These are phyloP conservation scores for Neodidymelliopsis sp. DNA, from an alignment of 2,329 filamentous ascomycete genomes.

Conservation along the genomic window DNA sequence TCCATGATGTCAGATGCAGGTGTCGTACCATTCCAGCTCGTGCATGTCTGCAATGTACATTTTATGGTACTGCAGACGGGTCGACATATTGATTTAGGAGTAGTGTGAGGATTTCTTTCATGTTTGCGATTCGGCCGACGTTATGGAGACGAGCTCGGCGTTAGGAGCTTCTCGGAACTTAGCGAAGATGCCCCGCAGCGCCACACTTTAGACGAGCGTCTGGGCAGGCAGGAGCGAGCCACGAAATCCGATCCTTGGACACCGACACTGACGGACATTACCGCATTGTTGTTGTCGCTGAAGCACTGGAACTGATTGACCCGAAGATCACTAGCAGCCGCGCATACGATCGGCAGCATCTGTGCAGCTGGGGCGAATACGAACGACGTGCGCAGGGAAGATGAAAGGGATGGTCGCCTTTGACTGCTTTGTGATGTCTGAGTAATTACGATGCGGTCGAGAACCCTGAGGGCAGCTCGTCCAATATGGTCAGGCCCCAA, in stretches of 20 bases:
- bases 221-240: background rate
- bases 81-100: background rate
- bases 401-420: background rate
- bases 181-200: background rate
- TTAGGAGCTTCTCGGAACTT: background rate
- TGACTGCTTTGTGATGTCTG: slow-evolving; percentile 44
- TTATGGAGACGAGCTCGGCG: too few species aligned
- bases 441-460: slow-evolving; percentile 34
- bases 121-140: background rate
- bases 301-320: too few species aligned
- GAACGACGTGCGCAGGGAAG: slow-evolving; percentile 4
- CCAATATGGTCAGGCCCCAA: slow-evolving; percentile 1
- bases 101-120: background rate
- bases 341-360: too few species aligned
- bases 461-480: slow-evolving; percentile 7
- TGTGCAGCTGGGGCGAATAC: slow-evolving; percentile 1
- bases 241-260: too few species aligned
- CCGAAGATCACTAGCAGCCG: too few species aligned
- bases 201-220: slow-evolving; percentile 2
- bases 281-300: too few species aligned
- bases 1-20: slow-evolving; percentile 7
- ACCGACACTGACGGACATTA: too few species aligned
- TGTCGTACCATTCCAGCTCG: background rate
- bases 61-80: background rate
- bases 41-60: background rate